phyloP scores from a whole-genome alignment of 2,329 filamentous ascomycete species.

The Tolypocladium tundrense region DNA sequence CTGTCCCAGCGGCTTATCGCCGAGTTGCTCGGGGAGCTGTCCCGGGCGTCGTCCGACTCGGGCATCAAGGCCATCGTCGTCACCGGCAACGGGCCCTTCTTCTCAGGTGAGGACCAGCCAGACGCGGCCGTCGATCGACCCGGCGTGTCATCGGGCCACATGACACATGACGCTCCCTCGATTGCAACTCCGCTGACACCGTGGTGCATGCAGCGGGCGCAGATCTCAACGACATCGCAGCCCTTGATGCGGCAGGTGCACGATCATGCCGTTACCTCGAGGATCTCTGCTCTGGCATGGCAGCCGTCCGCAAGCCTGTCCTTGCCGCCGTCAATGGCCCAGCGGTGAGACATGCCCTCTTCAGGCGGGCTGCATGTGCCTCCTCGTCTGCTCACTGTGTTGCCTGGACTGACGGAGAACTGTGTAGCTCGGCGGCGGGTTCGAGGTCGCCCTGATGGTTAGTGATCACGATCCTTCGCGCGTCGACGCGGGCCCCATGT shows the following conservation, averaged over 20 bases:
- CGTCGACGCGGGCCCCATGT: not conserved
- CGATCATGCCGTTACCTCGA: slow-evolving; percentile 24
- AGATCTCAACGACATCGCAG: slow-evolving; percentile 24
- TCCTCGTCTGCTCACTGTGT: not conserved
- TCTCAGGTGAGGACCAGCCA: slow-evolving; percentile 6
- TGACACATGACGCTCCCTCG: not conserved
- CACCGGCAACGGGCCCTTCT: slow-evolving; percentile 20
- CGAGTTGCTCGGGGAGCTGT: slow-evolving; percentile 26
- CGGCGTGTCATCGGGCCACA: not conserved
- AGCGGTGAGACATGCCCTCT: slow-evolving; percentile 30
- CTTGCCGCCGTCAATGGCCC: slow-evolving; percentile 39
- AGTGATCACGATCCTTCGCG: slow-evolving; percentile 4
- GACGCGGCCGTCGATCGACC: not conserved
- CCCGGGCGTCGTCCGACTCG: slow-evolving; percentile 8
- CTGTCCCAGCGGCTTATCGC: slow-evolving; percentile 41
- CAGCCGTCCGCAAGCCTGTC: slow-evolving; percentile 30
- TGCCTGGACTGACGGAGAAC: not conserved
- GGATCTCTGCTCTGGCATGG: slow-evolving; percentile 28
- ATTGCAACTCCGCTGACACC: not conserved
- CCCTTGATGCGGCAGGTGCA: slow-evolving; percentile 20
- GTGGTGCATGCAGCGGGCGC: slow-evolving; percentile 18
- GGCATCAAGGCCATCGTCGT: slow-evolving; percentile 24
- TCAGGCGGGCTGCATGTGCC: not conserved
- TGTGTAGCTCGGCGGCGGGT: slow-evolving; percentile 37
- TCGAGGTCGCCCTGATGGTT: slow-evolving; percentile 37